A percentile compares a stretch with the other conserved stretches of the same genome.
These are phyloP conservation scores for Lactarius hatsudake DNA, from an alignment of 768 basidiomycete genomes.

Conservation along the genomic window DNA sequence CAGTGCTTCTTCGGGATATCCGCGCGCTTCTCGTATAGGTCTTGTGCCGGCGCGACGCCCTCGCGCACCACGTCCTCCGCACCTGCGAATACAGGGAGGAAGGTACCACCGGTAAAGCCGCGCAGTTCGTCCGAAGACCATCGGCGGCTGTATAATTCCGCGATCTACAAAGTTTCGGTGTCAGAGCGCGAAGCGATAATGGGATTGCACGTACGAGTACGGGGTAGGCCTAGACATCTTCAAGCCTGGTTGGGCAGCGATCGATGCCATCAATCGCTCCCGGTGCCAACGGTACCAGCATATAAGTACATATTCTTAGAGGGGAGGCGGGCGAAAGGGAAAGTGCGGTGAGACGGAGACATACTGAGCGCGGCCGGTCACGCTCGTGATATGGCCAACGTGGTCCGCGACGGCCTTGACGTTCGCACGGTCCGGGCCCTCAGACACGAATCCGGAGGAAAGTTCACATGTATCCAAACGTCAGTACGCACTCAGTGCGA, in stretches of 20 bases:
- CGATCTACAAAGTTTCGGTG: conserved; percentile 49
- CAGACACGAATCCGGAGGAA: conserved; percentile 67
- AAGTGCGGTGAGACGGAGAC: conserved; percentile 30
- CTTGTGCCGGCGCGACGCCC: conserved; percentile 56
- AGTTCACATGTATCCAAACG: conserved; percentile 61
- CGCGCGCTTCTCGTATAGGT: conserved; percentile 70
- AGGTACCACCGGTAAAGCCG: conserved; percentile 79
- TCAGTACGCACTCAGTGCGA: not conserved
- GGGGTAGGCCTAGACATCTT: conserved; percentile 89
- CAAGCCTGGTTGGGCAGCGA: conserved; percentile 66
- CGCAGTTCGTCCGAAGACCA: conserved; percentile 82
- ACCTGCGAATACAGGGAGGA: conserved; percentile 75
- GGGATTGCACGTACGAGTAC: conserved; percentile 42
- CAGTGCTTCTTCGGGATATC: conserved; percentile 48
- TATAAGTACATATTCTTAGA: not conserved
- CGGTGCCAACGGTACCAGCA: conserved; percentile 70
- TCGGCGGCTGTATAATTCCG: conserved; percentile 80
- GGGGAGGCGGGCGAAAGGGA: not conserved
- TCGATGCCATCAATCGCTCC: conserved; percentile 79
- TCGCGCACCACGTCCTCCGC: conserved; percentile 67
- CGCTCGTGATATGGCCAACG: conserved; percentile 74
- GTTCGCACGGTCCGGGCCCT: conserved; percentile 55
- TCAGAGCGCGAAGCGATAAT: not conserved
- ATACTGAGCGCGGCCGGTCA: conserved; percentile 72
- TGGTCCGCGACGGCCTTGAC: conserved; percentile 71